Conservation (phyloP, 1,139 yeast species). For the Protomyces arabidopsidicola region DNA sequence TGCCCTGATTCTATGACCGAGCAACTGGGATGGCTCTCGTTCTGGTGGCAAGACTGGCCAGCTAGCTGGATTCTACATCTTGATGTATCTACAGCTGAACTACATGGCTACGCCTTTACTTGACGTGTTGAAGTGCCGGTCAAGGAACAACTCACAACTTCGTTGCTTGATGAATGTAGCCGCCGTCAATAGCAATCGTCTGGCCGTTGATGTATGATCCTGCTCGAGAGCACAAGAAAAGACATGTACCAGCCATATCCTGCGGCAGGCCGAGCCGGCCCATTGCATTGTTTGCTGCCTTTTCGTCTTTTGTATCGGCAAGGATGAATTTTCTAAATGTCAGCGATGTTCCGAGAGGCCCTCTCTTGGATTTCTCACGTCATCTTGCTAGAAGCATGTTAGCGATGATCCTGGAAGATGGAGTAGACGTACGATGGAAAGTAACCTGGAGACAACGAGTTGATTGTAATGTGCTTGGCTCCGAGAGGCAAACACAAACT, state of each 20-base stretch:
- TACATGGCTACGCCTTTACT: too few relatives aligned
- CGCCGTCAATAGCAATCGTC: slow-evolving; percentile 70
- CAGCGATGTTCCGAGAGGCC: background rate
- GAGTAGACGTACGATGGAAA: slow-evolving; percentile 24
- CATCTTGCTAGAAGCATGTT: slow-evolving; percentile 51
- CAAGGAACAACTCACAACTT: background rate
- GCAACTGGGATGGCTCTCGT: too few relatives aligned
- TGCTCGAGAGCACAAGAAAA: slow-evolving; percentile 57
- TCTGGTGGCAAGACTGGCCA: too few relatives aligned
- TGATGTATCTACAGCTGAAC: too few relatives aligned
- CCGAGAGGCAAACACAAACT: slow-evolving; percentile 66
- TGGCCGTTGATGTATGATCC: slow-evolving; percentile 64
- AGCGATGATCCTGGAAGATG: slow-evolving; percentile 34
- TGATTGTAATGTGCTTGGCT: slow-evolving; percentile 61
- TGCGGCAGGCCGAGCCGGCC: slow-evolving; percentile 59
- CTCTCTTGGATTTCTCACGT: slow-evolving; percentile 50
- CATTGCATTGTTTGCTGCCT: slow-evolving; percentile 53
- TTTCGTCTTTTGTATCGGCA: slow-evolving; percentile 49
- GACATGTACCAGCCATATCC: slow-evolving; percentile 57
- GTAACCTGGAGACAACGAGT: slow-evolving; percentile 56
- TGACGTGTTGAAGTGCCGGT: too few relatives aligned
- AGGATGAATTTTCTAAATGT: slow-evolving; percentile 50
- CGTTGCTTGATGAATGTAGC: slow-evolving; percentile 36
- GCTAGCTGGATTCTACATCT: too few relatives aligned
- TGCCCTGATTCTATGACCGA: too few relatives aligned